Conservation (phyloP, 495 filamentous ascomycete species). For the Acidiella bohemica region DNA sequence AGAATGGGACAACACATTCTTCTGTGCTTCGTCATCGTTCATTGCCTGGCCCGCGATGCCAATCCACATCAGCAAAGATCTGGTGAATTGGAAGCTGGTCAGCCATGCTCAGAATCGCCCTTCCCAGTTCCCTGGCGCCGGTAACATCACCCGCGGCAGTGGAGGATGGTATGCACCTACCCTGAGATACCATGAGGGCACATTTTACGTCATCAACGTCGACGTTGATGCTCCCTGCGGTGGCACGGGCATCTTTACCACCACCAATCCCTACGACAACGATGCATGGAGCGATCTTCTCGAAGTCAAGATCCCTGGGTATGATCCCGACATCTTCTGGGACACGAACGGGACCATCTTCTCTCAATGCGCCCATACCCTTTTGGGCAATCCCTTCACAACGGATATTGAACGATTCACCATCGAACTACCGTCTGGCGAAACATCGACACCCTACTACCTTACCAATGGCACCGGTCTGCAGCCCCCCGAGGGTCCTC, state of each 20-base stretch:
- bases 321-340: slow-evolving; percentile 2
- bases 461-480: slow-evolving; percentile 45
- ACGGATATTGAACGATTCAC: slow-evolving; percentile 27
- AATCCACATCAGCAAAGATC: slow-evolving; percentile 39
- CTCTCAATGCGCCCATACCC: not conserved
- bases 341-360: not conserved
- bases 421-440: slow-evolving; percentile 33
- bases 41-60: slow-evolving; percentile 42
- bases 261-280: slow-evolving; percentile 16
- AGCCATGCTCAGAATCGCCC: slow-evolving; percentile 24
- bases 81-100: slow-evolving; percentile 40
- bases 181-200: slow-evolving; percentile 20
- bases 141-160: slow-evolving; percentile 5
- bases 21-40: slow-evolving; percentile 41
- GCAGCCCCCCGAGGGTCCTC: slow-evolving; percentile 45
- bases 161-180: slow-evolving; percentile 24
- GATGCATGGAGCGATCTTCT: slow-evolving; percentile 4
- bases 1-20: slow-evolving; percentile 34
- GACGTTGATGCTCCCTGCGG: not conserved
- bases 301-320: not conserved
- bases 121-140: slow-evolving; percentile 16
- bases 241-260: slow-evolving; percentile 11
- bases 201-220: slow-evolving; percentile 21
- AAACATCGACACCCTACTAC: slow-evolving; percentile 26
- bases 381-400: slow-evolving; percentile 4